phyloP scores from a whole-genome alignment of 176 grass and related monocot species.

The Rhynchospora tenuis region DNA sequence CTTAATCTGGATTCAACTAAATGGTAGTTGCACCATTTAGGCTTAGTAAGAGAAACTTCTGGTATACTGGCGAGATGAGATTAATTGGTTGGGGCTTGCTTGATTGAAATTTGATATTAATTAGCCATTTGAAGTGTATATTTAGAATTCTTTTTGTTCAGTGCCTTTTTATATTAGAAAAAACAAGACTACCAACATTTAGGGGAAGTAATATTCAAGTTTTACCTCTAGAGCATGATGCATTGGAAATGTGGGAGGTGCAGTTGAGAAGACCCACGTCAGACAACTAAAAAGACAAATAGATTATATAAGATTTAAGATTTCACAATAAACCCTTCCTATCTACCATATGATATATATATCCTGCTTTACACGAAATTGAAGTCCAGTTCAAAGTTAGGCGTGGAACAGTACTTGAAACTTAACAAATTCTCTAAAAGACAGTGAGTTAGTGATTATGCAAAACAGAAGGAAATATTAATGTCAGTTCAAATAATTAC shows the following conservation, averaged over 20 bases:
- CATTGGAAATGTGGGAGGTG: conserved; percentile 1
- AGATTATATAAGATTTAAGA: neutral
- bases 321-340: neutral
- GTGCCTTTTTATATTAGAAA: neutral
- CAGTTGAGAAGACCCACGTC: conserved; percentile 36
- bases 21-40: neutral
- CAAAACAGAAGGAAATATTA: neutral
- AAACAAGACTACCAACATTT: neutral
- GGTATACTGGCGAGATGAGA: neutral
- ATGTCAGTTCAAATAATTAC: conserved; percentile 26
- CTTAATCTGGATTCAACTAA: neutral
- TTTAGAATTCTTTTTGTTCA: neutral
- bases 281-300: conserved; percentile 52
- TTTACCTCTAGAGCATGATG: conserved; percentile 18
- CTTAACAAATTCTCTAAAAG: neutral
- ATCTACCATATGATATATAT: neutral
- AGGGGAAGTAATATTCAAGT: neutral
- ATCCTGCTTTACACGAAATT: neutral
- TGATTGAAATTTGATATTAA: neutral
- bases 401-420: neutral
- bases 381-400: neutral
- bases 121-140: neutral
- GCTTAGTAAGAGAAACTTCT: neutral
- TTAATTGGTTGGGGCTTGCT: neutral
- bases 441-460: neutral